These are phyloP conservation scores for Pachysolen tannophilus DNA, from an alignment of 805 yeast genomes.

Conservation along the genomic window DNA sequence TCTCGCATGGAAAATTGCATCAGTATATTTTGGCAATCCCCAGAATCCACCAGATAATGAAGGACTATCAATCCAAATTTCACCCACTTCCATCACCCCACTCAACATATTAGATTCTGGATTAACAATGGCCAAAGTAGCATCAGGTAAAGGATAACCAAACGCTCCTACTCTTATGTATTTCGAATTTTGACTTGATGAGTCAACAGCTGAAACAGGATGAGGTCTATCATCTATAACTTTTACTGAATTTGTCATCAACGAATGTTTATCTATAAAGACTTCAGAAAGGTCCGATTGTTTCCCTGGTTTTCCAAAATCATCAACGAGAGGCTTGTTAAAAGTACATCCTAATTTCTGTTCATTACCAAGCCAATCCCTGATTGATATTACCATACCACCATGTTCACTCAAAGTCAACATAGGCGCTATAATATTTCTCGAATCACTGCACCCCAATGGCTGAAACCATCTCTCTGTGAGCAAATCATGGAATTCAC, in stretches of 20 bases:
- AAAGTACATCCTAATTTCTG: slow-evolving; percentile 50
- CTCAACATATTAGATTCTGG: slow-evolving; percentile 81
- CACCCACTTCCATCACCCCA: slow-evolving; percentile 79
- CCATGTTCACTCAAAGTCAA: slow-evolving; percentile 89
- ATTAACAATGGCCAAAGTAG: slow-evolving; percentile 87
- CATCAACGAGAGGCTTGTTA: slow-evolving; percentile 29
- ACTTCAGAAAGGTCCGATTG: slow-evolving; percentile 51
- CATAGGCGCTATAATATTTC: slow-evolving; percentile 79
- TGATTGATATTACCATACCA: slow-evolving; percentile 85
- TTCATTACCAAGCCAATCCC: slow-evolving; percentile 81
- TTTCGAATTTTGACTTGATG: slow-evolving; percentile 29
- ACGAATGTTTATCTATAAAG: slow-evolving; percentile 62
- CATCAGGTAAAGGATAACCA: slow-evolving; percentile 92
- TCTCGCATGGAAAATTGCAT: slow-evolving; percentile 71
- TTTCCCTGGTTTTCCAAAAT: slow-evolving; percentile 20
- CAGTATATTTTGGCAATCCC: slow-evolving; percentile 62
- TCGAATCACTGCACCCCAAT: slow-evolving; percentile 71
- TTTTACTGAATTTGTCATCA: slow-evolving; percentile 64
- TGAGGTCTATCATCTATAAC: slow-evolving; percentile 54
- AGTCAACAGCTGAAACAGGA: slow-evolving; percentile 28
- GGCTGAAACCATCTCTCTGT: slow-evolving; percentile 89
- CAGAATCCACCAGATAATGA: slow-evolving; percentile 87
- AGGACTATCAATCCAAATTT: slow-evolving; percentile 95
- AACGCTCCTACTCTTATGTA: slow-evolving; percentile 77
- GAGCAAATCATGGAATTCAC: slow-evolving; percentile 84